These are phyloP conservation scores for Podospora fimiseda DNA, from an alignment of 495 filamentous ascomycete species.

Conservation along the genomic window DNA sequence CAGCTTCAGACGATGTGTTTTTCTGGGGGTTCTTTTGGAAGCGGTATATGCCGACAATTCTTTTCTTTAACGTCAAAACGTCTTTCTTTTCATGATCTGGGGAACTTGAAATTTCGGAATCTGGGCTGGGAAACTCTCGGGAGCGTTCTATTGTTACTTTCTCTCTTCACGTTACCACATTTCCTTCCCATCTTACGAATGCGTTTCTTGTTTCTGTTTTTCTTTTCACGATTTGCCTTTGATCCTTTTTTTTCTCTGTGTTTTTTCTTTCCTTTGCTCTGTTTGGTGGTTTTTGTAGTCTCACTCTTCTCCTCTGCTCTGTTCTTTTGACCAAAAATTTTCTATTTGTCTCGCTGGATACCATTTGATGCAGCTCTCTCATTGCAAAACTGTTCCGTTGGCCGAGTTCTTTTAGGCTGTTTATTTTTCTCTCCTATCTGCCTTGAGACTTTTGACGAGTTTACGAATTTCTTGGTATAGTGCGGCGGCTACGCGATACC, in stretches of 20 bases:
- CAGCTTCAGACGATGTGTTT: no score
- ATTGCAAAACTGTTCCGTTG: conserved; percentile 13
- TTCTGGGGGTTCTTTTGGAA: no score
- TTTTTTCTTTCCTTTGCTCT: conserved; percentile 20
- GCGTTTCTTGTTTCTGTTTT: conserved; percentile 7
- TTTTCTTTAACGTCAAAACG: conserved; percentile 5
- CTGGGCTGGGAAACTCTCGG: conserved; percentile 14
- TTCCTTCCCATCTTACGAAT: conserved; percentile 9
- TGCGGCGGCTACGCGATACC: neutral
- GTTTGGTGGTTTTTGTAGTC: conserved; percentile 16
- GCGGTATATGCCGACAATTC: no score
- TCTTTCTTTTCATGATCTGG: conserved; percentile 14
- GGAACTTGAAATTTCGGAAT: conserved; percentile 19
- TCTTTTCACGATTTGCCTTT: conserved; percentile 10
- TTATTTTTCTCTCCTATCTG: conserved; percentile 6
- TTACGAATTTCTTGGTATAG: conserved; percentile 14
- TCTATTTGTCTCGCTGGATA: conserved; percentile 28
- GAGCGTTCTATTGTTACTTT: conserved; percentile 16
- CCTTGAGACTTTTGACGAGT: conserved; percentile 10
- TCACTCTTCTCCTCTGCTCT: conserved; percentile 26
- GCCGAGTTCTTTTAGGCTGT: neutral
- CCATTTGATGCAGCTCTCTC: conserved; percentile 19
- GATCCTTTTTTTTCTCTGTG: conserved; percentile 10
- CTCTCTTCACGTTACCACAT: conserved; percentile 18
- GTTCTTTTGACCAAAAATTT: conserved; percentile 22